Evolutionary conservation across 139 green algal genomes (phyloP).

Genomic region (Tetradesmus obliquus): DNA sequence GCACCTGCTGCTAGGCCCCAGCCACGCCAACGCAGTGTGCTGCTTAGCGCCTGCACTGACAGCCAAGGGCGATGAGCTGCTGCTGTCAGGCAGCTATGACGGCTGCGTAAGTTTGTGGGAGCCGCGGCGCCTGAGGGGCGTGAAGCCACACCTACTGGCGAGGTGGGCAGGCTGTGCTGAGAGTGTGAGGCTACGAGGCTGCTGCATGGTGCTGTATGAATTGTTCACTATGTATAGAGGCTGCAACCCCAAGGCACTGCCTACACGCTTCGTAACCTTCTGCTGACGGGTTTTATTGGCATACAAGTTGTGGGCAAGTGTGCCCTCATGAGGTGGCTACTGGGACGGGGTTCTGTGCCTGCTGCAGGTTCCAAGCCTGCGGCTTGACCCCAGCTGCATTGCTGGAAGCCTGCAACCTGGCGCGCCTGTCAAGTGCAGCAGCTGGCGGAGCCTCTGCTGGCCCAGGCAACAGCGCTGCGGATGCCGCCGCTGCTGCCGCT

Average conservation of each 20-base stretch:
- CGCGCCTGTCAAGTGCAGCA: not conserved
- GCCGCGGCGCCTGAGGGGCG: conserved; percentile 28
- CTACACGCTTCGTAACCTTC: not conserved
- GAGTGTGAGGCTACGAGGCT: not conserved
- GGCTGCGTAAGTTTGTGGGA: conserved; percentile 66
- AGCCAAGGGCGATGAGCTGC: conserved; percentile 47
- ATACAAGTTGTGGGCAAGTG: not conserved
- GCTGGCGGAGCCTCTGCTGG: not conserved
- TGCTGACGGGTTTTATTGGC: not conserved
- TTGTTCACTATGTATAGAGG: not conserved
- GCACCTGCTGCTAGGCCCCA: not conserved
- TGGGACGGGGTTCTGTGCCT: not conserved
- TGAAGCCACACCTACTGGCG: conserved; percentile 41
- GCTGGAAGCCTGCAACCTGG: not conserved
- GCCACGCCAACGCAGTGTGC: conserved; percentile 58
- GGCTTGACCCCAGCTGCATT: conserved; percentile 7
- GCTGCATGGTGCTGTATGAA: not conserved
- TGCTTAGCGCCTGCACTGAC: conserved; percentile 47
- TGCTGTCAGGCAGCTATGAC: conserved; percentile 62
- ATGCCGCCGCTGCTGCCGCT: not conserved
- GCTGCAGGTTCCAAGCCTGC: conserved; percentile 39
- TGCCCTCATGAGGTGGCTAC: not conserved
- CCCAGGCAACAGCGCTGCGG: not conserved
- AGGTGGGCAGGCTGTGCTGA: not conserved
- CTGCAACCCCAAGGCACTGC: not conserved